A percentile compares a stretch with the other conserved stretches of the same genome.
Evolutionary conservation across 225 moss, liverwort and hornwort species (phyloP).

Genomic region (Physcomitrellopsis africana): DNA sequence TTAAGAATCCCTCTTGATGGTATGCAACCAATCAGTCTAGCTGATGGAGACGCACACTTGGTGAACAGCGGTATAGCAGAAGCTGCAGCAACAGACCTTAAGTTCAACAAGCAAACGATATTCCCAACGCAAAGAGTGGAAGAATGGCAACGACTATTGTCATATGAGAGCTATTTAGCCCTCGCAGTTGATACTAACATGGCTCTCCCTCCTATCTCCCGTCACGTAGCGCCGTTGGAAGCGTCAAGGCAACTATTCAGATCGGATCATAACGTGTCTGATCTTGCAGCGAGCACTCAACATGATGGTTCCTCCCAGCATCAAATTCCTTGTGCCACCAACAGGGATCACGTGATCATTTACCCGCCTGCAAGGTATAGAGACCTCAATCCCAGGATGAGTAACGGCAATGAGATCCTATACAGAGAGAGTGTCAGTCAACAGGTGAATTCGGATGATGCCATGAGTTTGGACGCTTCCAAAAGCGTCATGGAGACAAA

Average conservation of each 20-base stretch:
- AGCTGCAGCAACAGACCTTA: not conserved
- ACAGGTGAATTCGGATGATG: constrained; percentile 3
- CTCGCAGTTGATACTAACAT: constrained; percentile 34
- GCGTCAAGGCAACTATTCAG: constrained; percentile 23
- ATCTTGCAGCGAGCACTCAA: constrained; percentile 4
- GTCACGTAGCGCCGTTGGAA: constrained; percentile 26
- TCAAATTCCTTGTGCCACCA: constrained; percentile 39
- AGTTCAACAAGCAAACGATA: constrained; percentile 22
- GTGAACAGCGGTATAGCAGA: constrained; percentile 19
- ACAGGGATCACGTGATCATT: constrained; percentile 41
- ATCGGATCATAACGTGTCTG: constrained; percentile 12
- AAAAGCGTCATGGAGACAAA: constrained; percentile 26
- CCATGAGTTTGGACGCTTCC: constrained; percentile 32
- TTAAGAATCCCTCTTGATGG: constrained; percentile 6
- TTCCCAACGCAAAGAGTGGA: not conserved
- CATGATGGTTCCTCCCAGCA: constrained; percentile 12
- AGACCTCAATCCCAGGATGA: too few species aligned
- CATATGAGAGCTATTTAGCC: constrained; percentile 26
- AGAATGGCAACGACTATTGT: constrained; percentile 17
- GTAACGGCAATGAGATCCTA: not conserved
- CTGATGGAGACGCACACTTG: constrained; percentile 20
- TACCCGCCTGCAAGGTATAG: constrained; percentile 34
- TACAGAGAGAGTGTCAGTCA: constrained; percentile 18
- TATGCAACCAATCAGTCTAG: not conserved
- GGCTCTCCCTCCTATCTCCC: constrained; percentile 26